Conservation (phyloP, 768 basidiomycete genomes). For the Tremella yokohamensis region DNA sequence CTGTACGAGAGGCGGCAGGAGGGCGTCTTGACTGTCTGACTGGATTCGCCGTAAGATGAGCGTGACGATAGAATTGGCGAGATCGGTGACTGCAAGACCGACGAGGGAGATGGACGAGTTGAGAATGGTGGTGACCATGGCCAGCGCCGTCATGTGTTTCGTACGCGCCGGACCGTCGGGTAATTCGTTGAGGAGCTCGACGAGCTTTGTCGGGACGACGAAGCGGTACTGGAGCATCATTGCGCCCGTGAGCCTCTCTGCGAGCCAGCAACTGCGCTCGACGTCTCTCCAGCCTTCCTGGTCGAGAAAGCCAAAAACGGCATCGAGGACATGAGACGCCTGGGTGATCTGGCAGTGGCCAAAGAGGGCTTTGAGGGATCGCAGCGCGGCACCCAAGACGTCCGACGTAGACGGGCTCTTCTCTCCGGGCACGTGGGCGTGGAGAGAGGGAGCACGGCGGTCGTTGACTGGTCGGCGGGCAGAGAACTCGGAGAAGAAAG, state of each 20-base stretch:
- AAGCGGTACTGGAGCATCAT: conserved; percentile 90
- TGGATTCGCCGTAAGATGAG: conserved; percentile 69
- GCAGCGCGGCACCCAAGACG: conserved; percentile 69
- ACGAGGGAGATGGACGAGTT: conserved; percentile 70
- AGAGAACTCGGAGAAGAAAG: conserved; percentile 79
- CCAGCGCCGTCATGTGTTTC: conserved; percentile 61
- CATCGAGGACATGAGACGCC: conserved; percentile 67
- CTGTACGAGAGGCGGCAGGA: conserved; percentile 66
- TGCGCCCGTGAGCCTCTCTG: conserved; percentile 75
- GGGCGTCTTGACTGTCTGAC: conserved; percentile 61
- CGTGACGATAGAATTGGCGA: conserved; percentile 71
- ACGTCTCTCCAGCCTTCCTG: conserved; percentile 62
- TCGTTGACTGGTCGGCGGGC: conserved; percentile 68
- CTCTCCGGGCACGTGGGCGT: conserved; percentile 82
- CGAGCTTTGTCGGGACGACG: conserved; percentile 75
- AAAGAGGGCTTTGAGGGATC: conserved; percentile 67
- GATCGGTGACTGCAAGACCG: conserved; percentile 85
- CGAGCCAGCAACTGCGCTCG: conserved; percentile 77
- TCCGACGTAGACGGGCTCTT: conserved; percentile 71
- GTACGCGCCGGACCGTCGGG: conserved; percentile 21
- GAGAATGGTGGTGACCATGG: conserved; percentile 77
- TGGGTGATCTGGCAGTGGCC: conserved; percentile 74
- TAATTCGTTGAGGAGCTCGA: conserved; percentile 68
- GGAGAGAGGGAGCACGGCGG: conserved; percentile 81
- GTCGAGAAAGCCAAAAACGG: conserved; percentile 68